phyloP scores from a whole-genome alignment of 352 stramenopile genomes.

The Globisporangium nodosum region DNA sequence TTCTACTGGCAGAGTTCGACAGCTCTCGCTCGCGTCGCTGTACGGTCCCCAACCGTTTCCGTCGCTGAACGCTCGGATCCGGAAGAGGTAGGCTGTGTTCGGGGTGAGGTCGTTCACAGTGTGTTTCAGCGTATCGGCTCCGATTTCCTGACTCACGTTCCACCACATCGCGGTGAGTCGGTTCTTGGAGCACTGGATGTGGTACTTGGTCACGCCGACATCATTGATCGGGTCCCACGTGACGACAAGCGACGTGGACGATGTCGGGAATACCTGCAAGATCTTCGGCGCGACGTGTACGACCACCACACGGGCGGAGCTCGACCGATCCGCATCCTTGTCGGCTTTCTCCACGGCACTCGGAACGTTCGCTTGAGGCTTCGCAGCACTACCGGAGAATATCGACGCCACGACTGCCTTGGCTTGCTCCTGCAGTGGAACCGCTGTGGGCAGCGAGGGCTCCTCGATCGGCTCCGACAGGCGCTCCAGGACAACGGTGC shows the following conservation, averaged over 20 bases:
- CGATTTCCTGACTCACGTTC: slow-evolving; percentile 67
- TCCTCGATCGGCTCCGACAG: slow-evolving; percentile 42
- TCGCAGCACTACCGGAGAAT: slow-evolving; percentile 23
- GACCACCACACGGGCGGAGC: slow-evolving; percentile 8
- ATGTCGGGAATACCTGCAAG: slow-evolving; percentile 48
- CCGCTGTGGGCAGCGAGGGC: slow-evolving; percentile 4
- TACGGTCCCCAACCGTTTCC: slow-evolving; percentile 67
- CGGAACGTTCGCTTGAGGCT: background rate
- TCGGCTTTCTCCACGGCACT: background rate
- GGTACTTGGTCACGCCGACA: slow-evolving; percentile 53
- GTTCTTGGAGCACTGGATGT: slow-evolving; percentile 82
- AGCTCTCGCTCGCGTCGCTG: slow-evolving; percentile 63
- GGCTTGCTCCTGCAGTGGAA: slow-evolving; percentile 58
- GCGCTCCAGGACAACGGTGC: slow-evolving; percentile 52
- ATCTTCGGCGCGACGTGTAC: slow-evolving; percentile 36
- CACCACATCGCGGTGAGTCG: slow-evolving; percentile 74
- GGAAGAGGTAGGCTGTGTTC: slow-evolving; percentile 68
- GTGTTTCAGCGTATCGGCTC: slow-evolving; percentile 42
- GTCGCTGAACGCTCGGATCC: slow-evolving; percentile 50
- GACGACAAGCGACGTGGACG: slow-evolving; percentile 54
- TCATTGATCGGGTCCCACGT: slow-evolving; percentile 73
- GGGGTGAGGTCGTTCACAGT: slow-evolving; percentile 47
- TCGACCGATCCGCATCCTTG: background rate
- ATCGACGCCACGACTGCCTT: slow-evolving; percentile 66
- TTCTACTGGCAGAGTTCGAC: slow-evolving; percentile 29